phyloP scores from a whole-genome alignment of 192 early-diverging fungal genomes.

The Backusella luteola region DNA sequence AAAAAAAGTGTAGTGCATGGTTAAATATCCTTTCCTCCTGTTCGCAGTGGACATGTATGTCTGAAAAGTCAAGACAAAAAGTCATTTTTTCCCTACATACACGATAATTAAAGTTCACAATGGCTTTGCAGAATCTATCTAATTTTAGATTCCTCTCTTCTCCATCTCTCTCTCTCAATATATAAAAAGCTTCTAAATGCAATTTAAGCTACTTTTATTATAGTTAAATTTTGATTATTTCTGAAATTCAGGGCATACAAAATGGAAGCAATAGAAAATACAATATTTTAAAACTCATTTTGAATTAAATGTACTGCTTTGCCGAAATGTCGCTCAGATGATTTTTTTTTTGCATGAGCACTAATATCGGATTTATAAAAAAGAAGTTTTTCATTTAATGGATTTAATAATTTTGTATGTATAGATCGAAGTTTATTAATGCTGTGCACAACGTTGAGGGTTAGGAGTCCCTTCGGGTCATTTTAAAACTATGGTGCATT shows the following conservation, averaged over 20 bases:
- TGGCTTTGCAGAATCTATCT: not conserved
- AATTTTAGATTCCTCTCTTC: not conserved
- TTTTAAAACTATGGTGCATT: not conserved
- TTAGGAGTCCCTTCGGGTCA: not conserved
- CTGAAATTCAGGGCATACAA: not conserved
- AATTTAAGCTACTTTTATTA: not conserved
- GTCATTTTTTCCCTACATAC: not conserved
- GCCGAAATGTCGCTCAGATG: not conserved
- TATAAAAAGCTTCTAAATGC: constrained; percentile 2
- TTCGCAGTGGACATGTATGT: no score
- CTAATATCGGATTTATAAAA: not conserved
- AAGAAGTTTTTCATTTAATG: not conserved
- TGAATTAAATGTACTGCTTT: not conserved
- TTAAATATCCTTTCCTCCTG: no score
- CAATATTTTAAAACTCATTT: not conserved
- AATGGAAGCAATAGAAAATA: not conserved
- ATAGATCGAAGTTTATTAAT: not conserved
- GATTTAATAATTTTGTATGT: not conserved
- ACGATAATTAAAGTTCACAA: not conserved
- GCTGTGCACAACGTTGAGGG: not conserved
- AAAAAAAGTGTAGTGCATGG: no score
- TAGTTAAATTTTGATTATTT: constrained; percentile 1
- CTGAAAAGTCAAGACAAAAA: no score
- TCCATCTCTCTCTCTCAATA: not conserved
- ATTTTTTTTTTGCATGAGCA: not conserved